Conservation (phyloP, 148 eudicot genomes). For the Chenopodium album region DNA sequence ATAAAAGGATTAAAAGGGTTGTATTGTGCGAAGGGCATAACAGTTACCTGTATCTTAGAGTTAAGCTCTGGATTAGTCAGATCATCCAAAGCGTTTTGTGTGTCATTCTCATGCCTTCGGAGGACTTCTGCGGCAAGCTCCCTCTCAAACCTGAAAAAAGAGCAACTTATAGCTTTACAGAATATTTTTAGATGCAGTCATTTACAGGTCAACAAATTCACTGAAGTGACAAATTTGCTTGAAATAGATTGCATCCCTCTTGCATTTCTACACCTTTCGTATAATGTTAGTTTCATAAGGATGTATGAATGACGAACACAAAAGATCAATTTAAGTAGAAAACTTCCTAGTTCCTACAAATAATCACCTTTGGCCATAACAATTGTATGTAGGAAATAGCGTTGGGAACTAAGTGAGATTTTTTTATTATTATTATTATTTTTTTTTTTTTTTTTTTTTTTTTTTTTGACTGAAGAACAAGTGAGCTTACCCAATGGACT, state of each 20-base stretch:
- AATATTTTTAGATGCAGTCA: not conserved
- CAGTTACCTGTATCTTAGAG: constrained; percentile 61
- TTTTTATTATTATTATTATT: too few species aligned
- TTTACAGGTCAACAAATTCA: not conserved
- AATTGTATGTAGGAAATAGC: not conserved
- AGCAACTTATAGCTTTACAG: not conserved
- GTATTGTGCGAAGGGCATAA: not conserved
- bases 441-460: too few species aligned
- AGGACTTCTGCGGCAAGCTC: constrained; percentile 92
- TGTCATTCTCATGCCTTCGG: constrained; percentile 85
- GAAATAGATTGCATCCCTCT: not conserved
- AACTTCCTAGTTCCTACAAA: not conserved
- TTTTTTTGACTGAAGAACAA: not conserved
- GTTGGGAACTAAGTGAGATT: too few species aligned
- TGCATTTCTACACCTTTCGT: not conserved
- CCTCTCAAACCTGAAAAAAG: constrained; percentile 60
- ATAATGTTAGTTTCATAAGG: not conserved
- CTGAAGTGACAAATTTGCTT: not conserved
- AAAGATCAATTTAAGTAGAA: not conserved
- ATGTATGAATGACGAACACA: not conserved
- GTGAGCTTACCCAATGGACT: constrained; percentile 60
- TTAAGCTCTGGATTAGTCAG: constrained; percentile 77
- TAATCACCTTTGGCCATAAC: not conserved
- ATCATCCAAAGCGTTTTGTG: constrained; percentile 75
- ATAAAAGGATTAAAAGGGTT: constrained; percentile 1